phyloP scores from a whole-genome alignment of 208 protist species.

The Acanthamoeba rhysodes region DNA sequence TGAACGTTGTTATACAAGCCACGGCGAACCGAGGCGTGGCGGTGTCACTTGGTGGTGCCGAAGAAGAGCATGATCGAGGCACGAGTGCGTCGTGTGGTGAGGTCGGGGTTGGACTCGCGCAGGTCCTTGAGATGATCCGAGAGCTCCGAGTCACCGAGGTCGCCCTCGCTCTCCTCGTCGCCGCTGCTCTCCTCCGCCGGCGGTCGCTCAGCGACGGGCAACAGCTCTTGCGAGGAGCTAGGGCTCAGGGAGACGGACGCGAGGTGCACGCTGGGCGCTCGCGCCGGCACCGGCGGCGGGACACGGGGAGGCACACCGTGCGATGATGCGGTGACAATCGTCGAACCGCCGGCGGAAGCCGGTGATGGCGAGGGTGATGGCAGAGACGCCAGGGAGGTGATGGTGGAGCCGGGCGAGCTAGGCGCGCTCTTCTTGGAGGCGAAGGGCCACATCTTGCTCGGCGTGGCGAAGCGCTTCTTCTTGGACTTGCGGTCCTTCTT shows the following conservation, averaged over 20 bases:
- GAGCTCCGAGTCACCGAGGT: neutral
- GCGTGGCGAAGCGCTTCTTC: slow-evolving; percentile 46
- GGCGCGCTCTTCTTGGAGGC: neutral
- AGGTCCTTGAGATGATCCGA: neutral
- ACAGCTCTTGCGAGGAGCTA: neutral
- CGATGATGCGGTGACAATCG: neutral
- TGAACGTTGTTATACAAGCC: neutral
- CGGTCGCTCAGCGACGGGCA: neutral
- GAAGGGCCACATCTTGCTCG: slow-evolving; percentile 60
- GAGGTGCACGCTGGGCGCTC: slow-evolving; percentile 38
- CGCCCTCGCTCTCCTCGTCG: neutral
- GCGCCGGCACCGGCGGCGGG: slow-evolving; percentile 13
- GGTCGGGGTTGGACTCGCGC: slow-evolving; percentile 35
- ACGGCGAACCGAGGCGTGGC: too few species aligned
- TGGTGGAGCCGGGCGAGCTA: neutral
- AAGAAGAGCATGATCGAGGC: slow-evolving; percentile 58
- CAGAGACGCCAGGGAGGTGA: neutral
- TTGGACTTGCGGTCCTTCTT: neutral
- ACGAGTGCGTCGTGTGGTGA: slow-evolving; percentile 11
- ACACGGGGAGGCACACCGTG: neutral
- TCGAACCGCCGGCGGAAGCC: neutral
- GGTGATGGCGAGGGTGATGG: neutral
- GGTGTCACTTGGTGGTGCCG: slow-evolving; percentile 17
- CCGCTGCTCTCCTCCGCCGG: neutral
- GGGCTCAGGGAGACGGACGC: neutral